These are phyloP conservation scores for Claviceps spartinae DNA, from an alignment of 2,329 filamentous ascomycete species.

Conservation along the genomic window DNA sequence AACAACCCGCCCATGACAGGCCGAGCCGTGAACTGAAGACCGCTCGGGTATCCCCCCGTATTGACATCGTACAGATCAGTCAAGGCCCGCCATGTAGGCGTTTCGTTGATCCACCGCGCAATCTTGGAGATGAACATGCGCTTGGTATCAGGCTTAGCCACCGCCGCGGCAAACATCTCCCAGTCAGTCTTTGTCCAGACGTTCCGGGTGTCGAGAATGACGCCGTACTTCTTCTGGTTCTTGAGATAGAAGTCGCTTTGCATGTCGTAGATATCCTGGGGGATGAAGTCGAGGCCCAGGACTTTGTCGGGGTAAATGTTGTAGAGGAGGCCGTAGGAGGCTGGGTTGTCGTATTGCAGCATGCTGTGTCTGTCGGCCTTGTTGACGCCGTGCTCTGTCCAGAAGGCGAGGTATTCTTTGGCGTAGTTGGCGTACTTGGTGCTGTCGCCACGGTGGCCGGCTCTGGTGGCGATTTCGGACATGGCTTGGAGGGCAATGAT, in stretches of 20 bases:
- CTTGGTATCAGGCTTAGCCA: conserved; percentile 47
- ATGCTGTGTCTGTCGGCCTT: conserved; percentile 58
- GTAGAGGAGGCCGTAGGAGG: conserved; percentile 49
- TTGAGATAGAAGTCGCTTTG: conserved; percentile 66
- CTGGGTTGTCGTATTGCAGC: conserved; percentile 57
- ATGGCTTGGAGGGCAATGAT: conserved; percentile 75
- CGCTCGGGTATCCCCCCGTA: conserved; percentile 50
- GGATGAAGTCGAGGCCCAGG: conserved; percentile 65
- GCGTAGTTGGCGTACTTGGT: conserved; percentile 50
- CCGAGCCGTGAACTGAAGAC: conserved; percentile 58
- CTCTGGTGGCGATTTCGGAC: conserved; percentile 51
- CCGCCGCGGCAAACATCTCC: conserved; percentile 74
- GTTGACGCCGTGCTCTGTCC: conserved; percentile 59
- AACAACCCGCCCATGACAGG: conserved; percentile 75
- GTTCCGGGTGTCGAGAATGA: conserved; percentile 71
- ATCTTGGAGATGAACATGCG: conserved; percentile 54
- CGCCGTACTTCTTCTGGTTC: conserved; percentile 61
- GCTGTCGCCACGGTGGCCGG: conserved; percentile 42
- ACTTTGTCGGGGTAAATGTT: conserved; percentile 71
- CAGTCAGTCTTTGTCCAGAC: conserved; percentile 78
- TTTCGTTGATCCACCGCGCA: conserved; percentile 63
- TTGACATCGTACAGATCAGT: conserved; percentile 68
- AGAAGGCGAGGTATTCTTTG: conserved; percentile 55
- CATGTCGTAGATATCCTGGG: conserved; percentile 59
- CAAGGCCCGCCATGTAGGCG: conserved; percentile 53